Percentiles rank a stretch among this genome's conserved stretches.
Conservation (phyloP, 352 stramenopile genomes). For the Pythium utonaiense region DNA sequence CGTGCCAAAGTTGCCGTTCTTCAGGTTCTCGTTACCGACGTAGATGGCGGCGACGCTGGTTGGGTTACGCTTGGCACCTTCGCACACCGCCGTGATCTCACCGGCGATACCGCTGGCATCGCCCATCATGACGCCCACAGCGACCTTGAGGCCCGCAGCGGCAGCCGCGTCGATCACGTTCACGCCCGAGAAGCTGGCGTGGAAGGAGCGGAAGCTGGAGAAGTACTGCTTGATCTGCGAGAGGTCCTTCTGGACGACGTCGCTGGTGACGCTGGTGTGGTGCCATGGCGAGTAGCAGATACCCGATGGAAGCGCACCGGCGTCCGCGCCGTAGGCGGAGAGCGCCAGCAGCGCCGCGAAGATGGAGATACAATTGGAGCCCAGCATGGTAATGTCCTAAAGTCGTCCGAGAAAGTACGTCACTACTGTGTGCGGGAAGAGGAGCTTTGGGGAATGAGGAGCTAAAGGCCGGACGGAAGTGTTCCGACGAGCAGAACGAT, state of each 20-base stretch:
- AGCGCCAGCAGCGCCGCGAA: constrained; percentile 10
- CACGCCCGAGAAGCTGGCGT: constrained; percentile 30
- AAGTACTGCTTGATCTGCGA: constrained; percentile 30
- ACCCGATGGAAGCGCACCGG: constrained; percentile 27
- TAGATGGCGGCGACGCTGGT: constrained; percentile 30
- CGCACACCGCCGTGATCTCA: constrained; percentile 30
- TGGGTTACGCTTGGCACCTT: constrained; percentile 26
- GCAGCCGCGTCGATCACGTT: constrained; percentile 33
- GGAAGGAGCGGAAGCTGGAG: constrained; percentile 33
- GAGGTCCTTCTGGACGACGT: constrained; percentile 25
- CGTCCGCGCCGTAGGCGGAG: constrained; percentile 3
- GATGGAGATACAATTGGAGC: constrained; percentile 14
- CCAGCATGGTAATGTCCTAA: constrained; percentile 7
- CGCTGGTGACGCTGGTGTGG: constrained; percentile 30
- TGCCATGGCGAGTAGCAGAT: constrained; percentile 68
- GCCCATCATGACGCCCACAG: constrained; percentile 31
- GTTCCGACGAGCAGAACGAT: too few relatives aligned
- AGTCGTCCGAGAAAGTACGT: background rate
- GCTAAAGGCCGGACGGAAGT: background rate
- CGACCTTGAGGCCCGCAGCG: constrained; percentile 26
- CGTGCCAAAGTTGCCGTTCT: constrained; percentile 26
- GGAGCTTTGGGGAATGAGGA: constrained; percentile 18
- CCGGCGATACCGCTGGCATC: constrained; percentile 24
- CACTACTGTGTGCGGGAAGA: background rate
- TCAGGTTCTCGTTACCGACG: constrained; percentile 40